Evolutionary conservation across 371 early-diverging fungal species (phyloP).

Genomic region (Mucor mucedo): DNA sequence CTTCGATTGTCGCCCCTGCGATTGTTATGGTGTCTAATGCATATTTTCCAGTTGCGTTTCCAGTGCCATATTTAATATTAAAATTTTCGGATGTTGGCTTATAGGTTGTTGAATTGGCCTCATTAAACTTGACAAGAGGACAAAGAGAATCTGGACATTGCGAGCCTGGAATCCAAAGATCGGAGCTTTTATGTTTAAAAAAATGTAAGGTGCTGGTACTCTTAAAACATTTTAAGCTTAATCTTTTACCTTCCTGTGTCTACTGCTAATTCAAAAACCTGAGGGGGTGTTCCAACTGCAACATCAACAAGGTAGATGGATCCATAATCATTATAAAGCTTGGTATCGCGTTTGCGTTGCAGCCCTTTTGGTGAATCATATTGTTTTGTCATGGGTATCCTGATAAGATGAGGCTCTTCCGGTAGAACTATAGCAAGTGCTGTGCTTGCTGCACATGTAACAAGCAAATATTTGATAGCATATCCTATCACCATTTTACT

Average conservation of each 20-base stretch:
- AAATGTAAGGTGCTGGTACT: neutral
- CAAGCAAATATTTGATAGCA: neutral
- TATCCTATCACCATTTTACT: too few relatives aligned
- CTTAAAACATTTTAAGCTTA: neutral
- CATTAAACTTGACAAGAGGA: conserved; percentile 38
- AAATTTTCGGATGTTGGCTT: conserved; percentile 22
- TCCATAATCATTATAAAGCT: conserved; percentile 31
- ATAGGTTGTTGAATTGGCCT: conserved; percentile 36
- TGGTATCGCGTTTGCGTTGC: conserved; percentile 8
- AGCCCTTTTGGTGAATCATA: neutral
- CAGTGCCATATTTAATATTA: conserved; percentile 41
- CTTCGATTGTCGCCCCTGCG: conserved; percentile 37
- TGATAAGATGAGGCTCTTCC: neutral
- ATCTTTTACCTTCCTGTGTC: conserved; percentile 46
- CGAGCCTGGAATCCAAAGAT: conserved; percentile 46
- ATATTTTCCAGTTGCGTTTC: conserved; percentile 40
- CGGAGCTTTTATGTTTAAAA: conserved; percentile 29
- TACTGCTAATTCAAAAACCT: conserved; percentile 35
- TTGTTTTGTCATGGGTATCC: conserved; percentile 11
- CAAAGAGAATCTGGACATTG: conserved; percentile 32
- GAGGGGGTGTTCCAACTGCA: conserved; percentile 42
- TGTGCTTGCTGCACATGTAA: neutral
- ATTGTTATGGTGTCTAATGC: conserved; percentile 33
- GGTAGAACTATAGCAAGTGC: neutral
- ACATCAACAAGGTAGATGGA: conserved; percentile 32